Evolutionary conservation across 306 rosid genomes (phyloP).

Genomic region (Sicyos edulis): DNA sequence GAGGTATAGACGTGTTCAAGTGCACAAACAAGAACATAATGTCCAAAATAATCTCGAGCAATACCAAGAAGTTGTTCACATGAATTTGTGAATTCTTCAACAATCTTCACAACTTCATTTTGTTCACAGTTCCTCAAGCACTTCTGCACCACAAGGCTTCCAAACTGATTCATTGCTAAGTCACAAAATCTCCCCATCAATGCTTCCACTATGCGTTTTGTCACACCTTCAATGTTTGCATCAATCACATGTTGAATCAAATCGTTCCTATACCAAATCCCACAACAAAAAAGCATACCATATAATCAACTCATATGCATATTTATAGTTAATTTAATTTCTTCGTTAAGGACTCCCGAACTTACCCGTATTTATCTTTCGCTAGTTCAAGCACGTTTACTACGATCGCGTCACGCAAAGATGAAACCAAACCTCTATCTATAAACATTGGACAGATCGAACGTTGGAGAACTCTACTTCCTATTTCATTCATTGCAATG

Average conservation of each 20-base stretch:
- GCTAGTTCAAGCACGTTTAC: background rate
- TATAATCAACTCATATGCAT: no score
- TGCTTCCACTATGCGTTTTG: background rate
- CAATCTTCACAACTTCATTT: background rate
- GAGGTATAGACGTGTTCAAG: background rate
- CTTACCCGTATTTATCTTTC: background rate
- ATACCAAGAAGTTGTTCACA: background rate
- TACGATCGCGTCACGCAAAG: background rate
- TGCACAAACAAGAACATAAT: background rate
- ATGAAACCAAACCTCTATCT: no score
- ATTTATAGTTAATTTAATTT: background rate
- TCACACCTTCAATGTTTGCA: no score
- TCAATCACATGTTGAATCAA: background rate
- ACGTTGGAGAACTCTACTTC: background rate
- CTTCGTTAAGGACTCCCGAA: background rate
- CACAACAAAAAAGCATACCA: background rate
- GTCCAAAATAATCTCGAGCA: background rate
- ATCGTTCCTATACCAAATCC: no score
- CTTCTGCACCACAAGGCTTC: background rate
- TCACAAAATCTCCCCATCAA: background rate
- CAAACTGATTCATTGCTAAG: background rate
- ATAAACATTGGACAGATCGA: background rate
- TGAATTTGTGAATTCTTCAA: background rate
- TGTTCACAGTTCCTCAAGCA: background rate
- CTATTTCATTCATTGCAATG: background rate